These are phyloP conservation scores for Coniosporium tulheliwenetii DNA, from an alignment of 2,329 filamentous ascomycete species.

Conservation along the genomic window DNA sequence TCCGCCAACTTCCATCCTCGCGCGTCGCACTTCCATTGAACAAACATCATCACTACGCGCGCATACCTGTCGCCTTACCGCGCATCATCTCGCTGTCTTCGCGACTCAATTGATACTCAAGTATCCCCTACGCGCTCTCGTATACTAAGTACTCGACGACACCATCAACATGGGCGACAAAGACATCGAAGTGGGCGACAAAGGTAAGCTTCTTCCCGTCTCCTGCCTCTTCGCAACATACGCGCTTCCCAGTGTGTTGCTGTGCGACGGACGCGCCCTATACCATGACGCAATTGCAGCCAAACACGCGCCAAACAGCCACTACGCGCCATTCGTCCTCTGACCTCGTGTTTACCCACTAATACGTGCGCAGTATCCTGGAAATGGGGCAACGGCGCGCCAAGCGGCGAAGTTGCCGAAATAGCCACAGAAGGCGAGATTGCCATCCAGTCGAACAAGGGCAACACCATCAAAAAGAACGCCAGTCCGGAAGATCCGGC, in stretches of 20 bases:
- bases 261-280: not conserved
- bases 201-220: conserved; percentile 19
- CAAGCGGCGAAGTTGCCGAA: conserved; percentile 41
- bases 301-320: not conserved
- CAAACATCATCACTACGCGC: too few relatives aligned
- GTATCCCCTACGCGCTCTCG: too few relatives aligned
- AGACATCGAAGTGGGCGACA: conserved; percentile 33
- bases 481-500: conserved; percentile 45
- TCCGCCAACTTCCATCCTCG: too few relatives aligned
- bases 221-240: conserved; percentile 11
- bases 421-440: conserved; percentile 42
- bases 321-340: not conserved
- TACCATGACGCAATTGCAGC: not conserved
- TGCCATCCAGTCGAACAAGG: conserved; percentile 42
- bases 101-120: too few relatives aligned
- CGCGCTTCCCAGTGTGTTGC: conserved; percentile 3
- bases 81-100: too few relatives aligned
- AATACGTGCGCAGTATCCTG: conserved; percentile 37
- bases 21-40: too few relatives aligned
- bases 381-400: conserved; percentile 41
- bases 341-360: not conserved
- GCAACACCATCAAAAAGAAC: conserved; percentile 50
- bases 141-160: too few relatives aligned
- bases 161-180: conserved; percentile 25
- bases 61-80: too few relatives aligned